Conservation (phyloP, 1,139 yeast genomes). For the Geotrichum klebahnii region DNA sequence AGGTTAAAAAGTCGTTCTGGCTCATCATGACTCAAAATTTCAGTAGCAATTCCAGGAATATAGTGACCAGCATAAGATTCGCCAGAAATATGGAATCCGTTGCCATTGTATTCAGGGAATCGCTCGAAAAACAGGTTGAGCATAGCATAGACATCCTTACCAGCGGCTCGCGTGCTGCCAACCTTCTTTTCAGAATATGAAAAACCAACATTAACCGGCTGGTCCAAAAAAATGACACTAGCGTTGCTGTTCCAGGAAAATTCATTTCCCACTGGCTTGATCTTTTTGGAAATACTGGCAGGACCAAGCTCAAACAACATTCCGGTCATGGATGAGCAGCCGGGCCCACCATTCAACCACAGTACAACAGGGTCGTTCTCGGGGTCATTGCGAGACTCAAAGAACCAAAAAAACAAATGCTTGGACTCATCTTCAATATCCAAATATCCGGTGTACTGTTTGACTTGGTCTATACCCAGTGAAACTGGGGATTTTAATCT, state of each 20-base stretch:
- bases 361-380: slow-evolving; percentile 74
- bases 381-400: slow-evolving; percentile 89
- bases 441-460: slow-evolving; percentile 83
- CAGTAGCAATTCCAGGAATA: slow-evolving; percentile 73
- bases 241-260: slow-evolving; percentile 88
- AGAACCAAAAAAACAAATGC: slow-evolving; percentile 81
- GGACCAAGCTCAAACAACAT: slow-evolving; percentile 89
- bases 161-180: slow-evolving; percentile 64
- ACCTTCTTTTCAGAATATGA: slow-evolving; percentile 63
- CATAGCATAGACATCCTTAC: slow-evolving; percentile 73
- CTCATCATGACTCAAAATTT: slow-evolving; percentile 60
- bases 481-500: slow-evolving; percentile 52
- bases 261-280: slow-evolving; percentile 72
- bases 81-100: slow-evolving; percentile 75
- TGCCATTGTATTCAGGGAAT: slow-evolving; percentile 58
- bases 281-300: slow-evolving; percentile 59
- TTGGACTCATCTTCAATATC: slow-evolving; percentile 82
- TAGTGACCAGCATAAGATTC: slow-evolving; percentile 89
- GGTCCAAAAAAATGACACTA: slow-evolving; percentile 85
- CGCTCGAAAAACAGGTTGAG: slow-evolving; percentile 71
- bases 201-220: slow-evolving; percentile 91
- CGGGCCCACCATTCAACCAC: slow-evolving; percentile 92
- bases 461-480: slow-evolving; percentile 65
- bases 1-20: slow-evolving; percentile 65
- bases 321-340: slow-evolving; percentile 89